Conservation (phyloP, 164 flowering plant genomes). For the Magnolia sinica region DNA sequence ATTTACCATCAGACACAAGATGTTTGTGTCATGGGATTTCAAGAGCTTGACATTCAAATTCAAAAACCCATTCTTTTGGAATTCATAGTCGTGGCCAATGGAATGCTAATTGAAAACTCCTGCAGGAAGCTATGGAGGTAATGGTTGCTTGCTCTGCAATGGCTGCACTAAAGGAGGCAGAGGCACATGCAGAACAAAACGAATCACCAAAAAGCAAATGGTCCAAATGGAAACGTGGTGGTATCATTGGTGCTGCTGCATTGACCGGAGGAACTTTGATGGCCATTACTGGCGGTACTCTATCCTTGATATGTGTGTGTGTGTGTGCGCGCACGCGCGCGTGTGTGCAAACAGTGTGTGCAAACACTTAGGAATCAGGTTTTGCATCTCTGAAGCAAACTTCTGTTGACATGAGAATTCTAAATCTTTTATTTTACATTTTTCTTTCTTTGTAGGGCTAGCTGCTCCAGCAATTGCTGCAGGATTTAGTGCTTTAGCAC, state of each 20-base stretch:
- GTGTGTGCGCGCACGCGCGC: too few species aligned
- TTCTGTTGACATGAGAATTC: neutral
- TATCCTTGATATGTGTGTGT: neutral
- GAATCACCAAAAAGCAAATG: slow-evolving; percentile 49
- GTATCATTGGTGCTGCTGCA: slow-evolving; percentile 99
- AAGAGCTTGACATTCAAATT: too few species aligned
- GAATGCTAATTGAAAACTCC: too few species aligned
- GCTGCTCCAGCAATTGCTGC: slow-evolving; percentile 99
- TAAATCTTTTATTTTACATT: neutral
- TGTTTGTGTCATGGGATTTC: too few species aligned
- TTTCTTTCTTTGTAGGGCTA: slow-evolving; percentile 55
- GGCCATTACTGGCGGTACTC: slow-evolving; percentile 95
- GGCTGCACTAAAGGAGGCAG: slow-evolving; percentile 61
- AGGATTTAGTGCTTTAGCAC: slow-evolving; percentile 95
- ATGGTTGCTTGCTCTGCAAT: slow-evolving; percentile 90
- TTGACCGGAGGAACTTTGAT: slow-evolving; percentile 93
- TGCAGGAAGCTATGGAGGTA: slow-evolving; percentile 91
- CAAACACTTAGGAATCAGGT: neutral
- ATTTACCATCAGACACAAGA: too few species aligned
- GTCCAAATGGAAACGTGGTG: slow-evolving; percentile 97
- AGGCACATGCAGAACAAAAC: slow-evolving; percentile 40
- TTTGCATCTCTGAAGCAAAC: neutral
- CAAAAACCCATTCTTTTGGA: too few species aligned
- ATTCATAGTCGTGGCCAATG: too few species aligned
- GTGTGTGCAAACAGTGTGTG: too few species aligned